Evolutionary conservation across 768 basidiomycete species (phyloP).

Genomic region (Xerocomus potaroensis): DNA sequence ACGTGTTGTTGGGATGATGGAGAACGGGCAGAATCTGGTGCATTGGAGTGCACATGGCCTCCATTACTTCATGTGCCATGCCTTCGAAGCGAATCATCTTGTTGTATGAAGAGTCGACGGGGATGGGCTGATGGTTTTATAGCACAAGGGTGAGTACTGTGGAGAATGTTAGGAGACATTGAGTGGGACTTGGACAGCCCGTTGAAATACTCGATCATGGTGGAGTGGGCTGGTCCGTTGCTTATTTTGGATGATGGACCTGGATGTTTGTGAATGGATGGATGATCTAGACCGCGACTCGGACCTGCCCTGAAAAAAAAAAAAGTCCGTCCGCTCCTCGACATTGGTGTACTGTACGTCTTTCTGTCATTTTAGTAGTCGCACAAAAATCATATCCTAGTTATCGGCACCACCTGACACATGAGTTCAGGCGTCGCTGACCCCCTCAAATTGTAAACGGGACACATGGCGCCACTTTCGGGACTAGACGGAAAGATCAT

Average conservation of each 20-base stretch:
- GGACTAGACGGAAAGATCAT: too few relatives aligned
- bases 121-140: constrained; percentile 1
- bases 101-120: neutral
- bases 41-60: constrained; percentile 85
- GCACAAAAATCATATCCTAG: too few relatives aligned
- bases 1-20: constrained; percentile 18
- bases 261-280: constrained; percentile 11
- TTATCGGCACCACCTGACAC: too few relatives aligned
- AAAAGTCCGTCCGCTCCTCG: too few relatives aligned
- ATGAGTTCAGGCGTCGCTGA: too few relatives aligned
- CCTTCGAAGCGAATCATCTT: constrained; percentile 77
- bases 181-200: neutral
- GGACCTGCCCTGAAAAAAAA: neutral
- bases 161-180: constrained; percentile 11
- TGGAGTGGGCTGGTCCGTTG: constrained; percentile 14
- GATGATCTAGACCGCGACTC: constrained; percentile 16
- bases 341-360: too few relatives aligned
- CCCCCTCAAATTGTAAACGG: too few relatives aligned
- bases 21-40: constrained; percentile 62
- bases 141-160: neutral
- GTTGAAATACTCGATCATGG: constrained; percentile 30
- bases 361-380: too few relatives aligned
- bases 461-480: too few relatives aligned
- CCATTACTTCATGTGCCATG: constrained; percentile 69
- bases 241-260: constrained; percentile 24